Percentiles rank a stretch among this genome's conserved stretches.
These are phyloP conservation scores for Arthroderma sp. DNA, from an alignment of 2,329 filamentous ascomycete species.

Conservation along the genomic window DNA sequence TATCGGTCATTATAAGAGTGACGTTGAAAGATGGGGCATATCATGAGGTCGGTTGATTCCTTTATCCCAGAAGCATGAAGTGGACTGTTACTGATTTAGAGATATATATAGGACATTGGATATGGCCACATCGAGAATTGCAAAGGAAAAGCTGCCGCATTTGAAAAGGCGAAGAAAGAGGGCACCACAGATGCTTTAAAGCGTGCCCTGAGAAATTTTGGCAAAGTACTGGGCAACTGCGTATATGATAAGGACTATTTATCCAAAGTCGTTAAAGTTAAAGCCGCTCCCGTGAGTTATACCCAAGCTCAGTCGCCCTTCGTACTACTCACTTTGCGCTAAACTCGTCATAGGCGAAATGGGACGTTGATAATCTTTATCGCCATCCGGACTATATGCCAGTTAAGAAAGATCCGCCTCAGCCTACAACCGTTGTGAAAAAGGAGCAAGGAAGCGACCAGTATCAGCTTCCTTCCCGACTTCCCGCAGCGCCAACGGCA, in stretches of 20 bases:
- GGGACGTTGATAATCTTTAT: constrained; percentile 66
- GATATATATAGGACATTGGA: constrained; percentile 55
- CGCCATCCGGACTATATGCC: constrained; percentile 61
- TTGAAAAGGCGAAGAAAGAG: constrained; percentile 98
- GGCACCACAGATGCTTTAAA: constrained; percentile 92
- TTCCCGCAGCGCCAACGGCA: constrained; percentile 12
- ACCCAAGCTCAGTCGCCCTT: background rate
- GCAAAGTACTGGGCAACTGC: constrained; percentile 95
- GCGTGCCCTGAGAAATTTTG: constrained; percentile 77
- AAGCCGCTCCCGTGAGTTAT: constrained; percentile 48
- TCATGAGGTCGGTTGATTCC: constrained; percentile 51
- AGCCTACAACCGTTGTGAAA: constrained; percentile 27
- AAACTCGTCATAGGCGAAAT: constrained; percentile 41
- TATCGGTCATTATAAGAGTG: constrained; percentile 83
- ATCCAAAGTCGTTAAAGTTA: constrained; percentile 78
- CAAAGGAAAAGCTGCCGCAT: constrained; percentile 86
- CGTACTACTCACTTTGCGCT: constrained; percentile 9
- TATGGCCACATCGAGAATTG: constrained; percentile 96
- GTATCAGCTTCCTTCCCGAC: constrained; percentile 27
- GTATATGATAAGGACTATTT: constrained; percentile 95
- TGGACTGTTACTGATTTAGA: too few relatives aligned
- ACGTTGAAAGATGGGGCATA: constrained; percentile 88
- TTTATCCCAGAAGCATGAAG: too few relatives aligned
- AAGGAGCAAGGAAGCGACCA: constrained; percentile 21
- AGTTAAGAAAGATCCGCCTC: constrained; percentile 40